Conservation (phyloP, 1,284 basidiomycete species). For the Apiotrichum gamsii region DNA sequence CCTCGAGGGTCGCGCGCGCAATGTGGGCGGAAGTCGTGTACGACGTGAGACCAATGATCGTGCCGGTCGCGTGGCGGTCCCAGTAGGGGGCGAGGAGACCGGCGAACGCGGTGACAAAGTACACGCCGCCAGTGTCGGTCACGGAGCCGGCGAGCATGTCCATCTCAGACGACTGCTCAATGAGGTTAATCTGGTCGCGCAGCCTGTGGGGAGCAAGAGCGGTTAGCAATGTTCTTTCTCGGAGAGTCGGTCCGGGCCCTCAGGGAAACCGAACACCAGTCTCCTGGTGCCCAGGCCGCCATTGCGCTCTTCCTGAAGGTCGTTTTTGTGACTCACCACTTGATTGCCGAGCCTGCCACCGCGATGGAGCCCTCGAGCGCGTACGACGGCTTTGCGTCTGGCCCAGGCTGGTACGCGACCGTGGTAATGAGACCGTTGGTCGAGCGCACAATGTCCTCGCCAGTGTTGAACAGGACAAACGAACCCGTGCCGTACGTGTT, state of each 20-base stretch:
- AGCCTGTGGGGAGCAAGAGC: constrained; percentile 52
- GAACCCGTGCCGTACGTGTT: constrained; percentile 95
- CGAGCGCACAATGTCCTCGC: constrained; percentile 75
- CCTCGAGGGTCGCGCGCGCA: constrained; percentile 87
- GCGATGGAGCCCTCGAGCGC: constrained; percentile 93
- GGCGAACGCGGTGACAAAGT: constrained; percentile 94
- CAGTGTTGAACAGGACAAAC: constrained; percentile 87
- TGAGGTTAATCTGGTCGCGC: constrained; percentile 81
- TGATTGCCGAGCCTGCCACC: constrained; percentile 90
- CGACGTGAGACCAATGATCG: constrained; percentile 59
- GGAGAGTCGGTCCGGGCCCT: too few relatives aligned
- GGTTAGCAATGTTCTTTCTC: too few relatives aligned
- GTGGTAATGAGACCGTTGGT: constrained; percentile 83
- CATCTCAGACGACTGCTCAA: constrained; percentile 73
- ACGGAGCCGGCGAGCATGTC: constrained; percentile 76
- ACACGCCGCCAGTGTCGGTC: constrained; percentile 80
- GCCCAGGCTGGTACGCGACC: constrained; percentile 84
- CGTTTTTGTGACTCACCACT: constrained; percentile 56
- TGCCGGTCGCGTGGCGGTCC: constrained; percentile 42
- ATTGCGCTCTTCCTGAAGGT: too few relatives aligned
- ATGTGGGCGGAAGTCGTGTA: constrained; percentile 93
- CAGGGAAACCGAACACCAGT: too few relatives aligned
- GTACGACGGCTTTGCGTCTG: constrained; percentile 71
- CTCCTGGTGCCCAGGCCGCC: too few relatives aligned
- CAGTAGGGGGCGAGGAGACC: constrained; percentile 73